phyloP scores from a whole-genome alignment of 495 filamentous ascomycete species.

The Trichoderma reesei region DNA sequence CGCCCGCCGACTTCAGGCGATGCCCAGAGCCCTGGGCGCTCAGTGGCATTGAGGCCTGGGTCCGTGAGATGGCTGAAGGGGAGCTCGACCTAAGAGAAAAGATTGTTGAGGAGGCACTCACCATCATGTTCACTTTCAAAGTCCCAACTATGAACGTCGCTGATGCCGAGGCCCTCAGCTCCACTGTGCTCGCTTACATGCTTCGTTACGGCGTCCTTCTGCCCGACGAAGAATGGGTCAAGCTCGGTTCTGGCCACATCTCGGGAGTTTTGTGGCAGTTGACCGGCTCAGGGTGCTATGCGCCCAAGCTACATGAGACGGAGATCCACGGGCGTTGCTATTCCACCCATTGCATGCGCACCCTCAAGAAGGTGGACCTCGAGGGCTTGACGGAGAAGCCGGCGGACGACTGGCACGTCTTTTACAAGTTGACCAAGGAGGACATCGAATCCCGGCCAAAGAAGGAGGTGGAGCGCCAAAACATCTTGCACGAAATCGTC shows the following conservation, averaged over 20 bases:
- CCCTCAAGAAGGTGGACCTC: slow-evolving; percentile 87
- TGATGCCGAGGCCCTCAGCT: slow-evolving; percentile 81
- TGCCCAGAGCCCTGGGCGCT: slow-evolving; percentile 91
- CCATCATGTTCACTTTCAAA: slow-evolving; percentile 87
- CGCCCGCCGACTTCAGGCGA: slow-evolving; percentile 70
- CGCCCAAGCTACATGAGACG: slow-evolving; percentile 66
- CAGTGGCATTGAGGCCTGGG: slow-evolving; percentile 77
- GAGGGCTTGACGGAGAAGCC: slow-evolving; percentile 52
- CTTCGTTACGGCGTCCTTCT: slow-evolving; percentile 65
- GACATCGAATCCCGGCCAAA: slow-evolving; percentile 54
- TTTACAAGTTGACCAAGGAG: slow-evolving; percentile 78
- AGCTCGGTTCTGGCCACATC: slow-evolving; percentile 65
- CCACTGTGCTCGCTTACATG: slow-evolving; percentile 74
- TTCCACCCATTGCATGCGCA: slow-evolving; percentile 86
- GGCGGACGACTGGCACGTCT: slow-evolving; percentile 69
- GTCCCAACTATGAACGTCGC: slow-evolving; percentile 98
- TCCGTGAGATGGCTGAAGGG: slow-evolving; percentile 79
- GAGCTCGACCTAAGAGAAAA: slow-evolving; percentile 71
- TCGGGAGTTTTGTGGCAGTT: slow-evolving; percentile 89
- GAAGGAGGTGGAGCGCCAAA: slow-evolving; percentile 90
- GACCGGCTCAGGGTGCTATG: slow-evolving; percentile 87
- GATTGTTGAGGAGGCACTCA: slow-evolving; percentile 73
- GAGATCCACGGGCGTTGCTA: slow-evolving; percentile 76
- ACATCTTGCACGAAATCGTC: slow-evolving; percentile 92
- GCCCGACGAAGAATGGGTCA: slow-evolving; percentile 96